Evolutionary conservation across 192 early-diverging fungal species (phyloP), one percentile per base, ranked within the genome.

Genomic region (Ambispora gerdemannii): DNA sequence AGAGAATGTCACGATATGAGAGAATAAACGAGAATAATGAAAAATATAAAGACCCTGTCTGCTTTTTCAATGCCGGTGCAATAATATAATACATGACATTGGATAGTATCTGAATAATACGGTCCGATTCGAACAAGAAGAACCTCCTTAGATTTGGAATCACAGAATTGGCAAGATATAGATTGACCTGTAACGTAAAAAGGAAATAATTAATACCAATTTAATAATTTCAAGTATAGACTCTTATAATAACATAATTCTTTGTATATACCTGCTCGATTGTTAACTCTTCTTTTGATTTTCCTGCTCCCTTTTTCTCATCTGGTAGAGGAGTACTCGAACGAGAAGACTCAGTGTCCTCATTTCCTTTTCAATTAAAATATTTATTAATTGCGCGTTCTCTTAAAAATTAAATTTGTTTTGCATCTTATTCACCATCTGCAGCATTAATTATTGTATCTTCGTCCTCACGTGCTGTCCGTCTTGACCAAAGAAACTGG

Each of bases 31-130:
- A 43, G 6, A 43, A 10, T 15, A 43, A 43, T 43, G 15, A 10
- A 10, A 10, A 43, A 15, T 6, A 15, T 15, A 43, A 43, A 43
- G 71, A 78, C 79, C 33, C 71, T 72, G 81, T 78, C 7, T 83
- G 81, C 24, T 83, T 83, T 67, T 88, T 89, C 6, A 95, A 70
- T 13, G 78, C 75, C 25, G 92, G 91, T 0, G 77, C 83, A 27
- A 94, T 82, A 27, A 91, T 83, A 78, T 94, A 93, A 70, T 95
- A 92, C 74, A 93, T 85, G n/a, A 94, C 32, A 70, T 92, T 93
- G 15, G 81, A 82, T 3, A 90, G 60, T 0, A 90, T 65, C 3
- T 77, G 76, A 32, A 87, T 78, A 50, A 90, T 83, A 2, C 85
- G 79, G 71, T 94, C 92, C 56, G 89, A 88, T 70, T 95, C 93